Conservation (phyloP, 2,329 filamentous ascomycete species). For the Fusarium sp. region DNA sequence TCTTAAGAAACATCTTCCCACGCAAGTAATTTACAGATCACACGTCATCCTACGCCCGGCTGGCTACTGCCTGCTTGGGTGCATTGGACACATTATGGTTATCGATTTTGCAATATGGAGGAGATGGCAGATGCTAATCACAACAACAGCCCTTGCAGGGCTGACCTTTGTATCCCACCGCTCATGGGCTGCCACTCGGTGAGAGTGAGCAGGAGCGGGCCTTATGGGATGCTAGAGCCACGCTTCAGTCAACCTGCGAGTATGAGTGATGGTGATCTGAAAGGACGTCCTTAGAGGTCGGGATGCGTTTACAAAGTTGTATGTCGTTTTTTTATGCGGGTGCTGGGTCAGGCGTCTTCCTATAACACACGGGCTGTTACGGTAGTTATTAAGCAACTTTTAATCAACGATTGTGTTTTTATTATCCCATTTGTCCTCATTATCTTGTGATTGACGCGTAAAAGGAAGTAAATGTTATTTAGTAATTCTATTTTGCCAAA, state of each 20-base stretch:
- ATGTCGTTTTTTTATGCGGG: slow-evolving; percentile 43
- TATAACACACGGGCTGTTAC: slow-evolving; percentile 30
- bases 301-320: slow-evolving; percentile 43
- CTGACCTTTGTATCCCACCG: slow-evolving; percentile 46
- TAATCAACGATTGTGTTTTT: slow-evolving; percentile 46
- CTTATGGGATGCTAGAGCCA: slow-evolving; percentile 34
- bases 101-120: slow-evolving; percentile 69
- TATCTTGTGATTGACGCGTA: background rate
- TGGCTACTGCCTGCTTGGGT: slow-evolving; percentile 63
- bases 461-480: background rate
- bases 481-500: background rate
- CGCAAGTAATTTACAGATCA: slow-evolving; percentile 67
- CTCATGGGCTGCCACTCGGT: slow-evolving; percentile 38
- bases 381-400: slow-evolving; percentile 40
- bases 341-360: slow-evolving; percentile 34
- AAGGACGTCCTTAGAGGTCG: slow-evolving; percentile 30
- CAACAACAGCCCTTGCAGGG: slow-evolving; percentile 29
- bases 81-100: slow-evolving; percentile 74
- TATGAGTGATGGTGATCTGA: slow-evolving; percentile 39
- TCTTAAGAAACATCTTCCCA: slow-evolving; percentile 64
- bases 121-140: slow-evolving; percentile 52
- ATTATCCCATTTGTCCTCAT: slow-evolving; percentile 7
- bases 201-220: slow-evolving; percentile 20
- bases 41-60: slow-evolving; percentile 69
- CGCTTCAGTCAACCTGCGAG: slow-evolving; percentile 41